phyloP scores from a whole-genome alignment of 2,329 filamentous ascomycete genomes.

The Neonectria magnoliae region DNA sequence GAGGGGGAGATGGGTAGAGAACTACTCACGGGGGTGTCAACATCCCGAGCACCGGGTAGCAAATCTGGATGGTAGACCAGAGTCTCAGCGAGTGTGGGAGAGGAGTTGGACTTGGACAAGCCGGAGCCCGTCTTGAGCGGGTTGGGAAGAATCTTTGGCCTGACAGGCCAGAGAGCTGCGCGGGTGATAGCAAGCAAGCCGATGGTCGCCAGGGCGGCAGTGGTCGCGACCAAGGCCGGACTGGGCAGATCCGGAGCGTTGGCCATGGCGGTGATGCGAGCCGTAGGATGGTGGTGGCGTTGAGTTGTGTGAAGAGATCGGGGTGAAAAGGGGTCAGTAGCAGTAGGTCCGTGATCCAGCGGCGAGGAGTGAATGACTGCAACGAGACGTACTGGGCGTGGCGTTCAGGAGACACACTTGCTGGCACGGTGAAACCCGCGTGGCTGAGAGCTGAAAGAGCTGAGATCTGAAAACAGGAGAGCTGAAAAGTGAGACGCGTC shows the following conservation, averaged over 20 bases:
- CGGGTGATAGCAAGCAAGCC: constrained; percentile 49
- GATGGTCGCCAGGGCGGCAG: constrained; percentile 55
- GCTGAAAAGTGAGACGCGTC: neutral
- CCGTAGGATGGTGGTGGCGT: neutral
- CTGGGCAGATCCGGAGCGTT: constrained; percentile 21
- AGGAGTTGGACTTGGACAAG: constrained; percentile 48
- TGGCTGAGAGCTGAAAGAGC: neutral
- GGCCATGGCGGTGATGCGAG: constrained; percentile 1
- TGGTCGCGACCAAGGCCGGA: constrained; percentile 48
- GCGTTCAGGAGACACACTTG: neutral
- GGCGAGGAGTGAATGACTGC: neutral
- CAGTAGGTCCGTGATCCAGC: neutral
- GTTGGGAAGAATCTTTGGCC: constrained; percentile 53
- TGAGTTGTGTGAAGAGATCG: neutral
- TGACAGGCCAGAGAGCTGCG: constrained; percentile 53
- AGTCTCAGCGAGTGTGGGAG: constrained; percentile 46
- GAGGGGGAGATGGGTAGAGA: neutral
- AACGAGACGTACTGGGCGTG: no score
- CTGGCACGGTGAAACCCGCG: neutral
- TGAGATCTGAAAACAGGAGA: no score
- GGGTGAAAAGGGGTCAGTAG: no score
- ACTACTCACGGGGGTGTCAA: constrained; percentile 68
- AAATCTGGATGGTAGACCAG: constrained; percentile 72
- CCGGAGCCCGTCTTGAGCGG: constrained; percentile 56
- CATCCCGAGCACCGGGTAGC: constrained; percentile 78